Evolutionary conservation across 2,329 filamentous ascomycete genomes (phyloP), one percentile per base, ranked within the genome.

Genomic region (Hymenoscyphus fraxineus): DNA sequence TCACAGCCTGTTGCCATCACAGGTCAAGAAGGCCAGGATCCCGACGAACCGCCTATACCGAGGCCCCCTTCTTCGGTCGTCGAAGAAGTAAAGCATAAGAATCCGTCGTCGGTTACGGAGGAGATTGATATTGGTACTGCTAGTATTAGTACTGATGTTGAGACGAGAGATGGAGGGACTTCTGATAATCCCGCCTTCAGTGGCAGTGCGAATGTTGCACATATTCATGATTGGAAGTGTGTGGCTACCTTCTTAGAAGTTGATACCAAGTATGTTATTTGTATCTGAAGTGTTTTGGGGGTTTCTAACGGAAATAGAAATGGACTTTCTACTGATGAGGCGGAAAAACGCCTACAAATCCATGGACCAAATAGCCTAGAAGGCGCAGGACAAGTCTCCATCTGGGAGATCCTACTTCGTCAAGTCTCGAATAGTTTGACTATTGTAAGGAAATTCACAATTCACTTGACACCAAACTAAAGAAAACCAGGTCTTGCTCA

Each of bases 361-460:
- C 80, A 90, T 83, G 89, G 89, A 70, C 82, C 84, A 71, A 92
- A 92, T 80, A 83, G 83, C 75, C 85, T 92, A 80, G 85, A 88
- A 78, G 85, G 86, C 78, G 85, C 87, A 80, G 86, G 88, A 78
- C 86, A 87, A 77, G 78, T 89, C 79, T 91, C 88, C 77, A 73
- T 88, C 77, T 90, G 88, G 85, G 85, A 89, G 79, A 90, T 92
- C 79, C 83, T 92, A 79, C 77, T 92, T 78, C 89, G 88, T 74
- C 89, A 92, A 80, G 84, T 91, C 71, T 90, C 88, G 69, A 92
- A 92, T 79, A 90, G 88, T 79, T 80, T 92, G 78, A 92, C 89
- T 68, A 81, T 89, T 75, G 87, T 82, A 77, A 63, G 61, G 38
- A 71, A 78, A 73, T 51, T 55, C 64, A 19, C 19, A 3, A 51